A percentile compares a stretch with the other conserved stretches of the same genome.
Conservation (phyloP, 768 basidiomycete genomes). For the Russula virescens region DNA sequence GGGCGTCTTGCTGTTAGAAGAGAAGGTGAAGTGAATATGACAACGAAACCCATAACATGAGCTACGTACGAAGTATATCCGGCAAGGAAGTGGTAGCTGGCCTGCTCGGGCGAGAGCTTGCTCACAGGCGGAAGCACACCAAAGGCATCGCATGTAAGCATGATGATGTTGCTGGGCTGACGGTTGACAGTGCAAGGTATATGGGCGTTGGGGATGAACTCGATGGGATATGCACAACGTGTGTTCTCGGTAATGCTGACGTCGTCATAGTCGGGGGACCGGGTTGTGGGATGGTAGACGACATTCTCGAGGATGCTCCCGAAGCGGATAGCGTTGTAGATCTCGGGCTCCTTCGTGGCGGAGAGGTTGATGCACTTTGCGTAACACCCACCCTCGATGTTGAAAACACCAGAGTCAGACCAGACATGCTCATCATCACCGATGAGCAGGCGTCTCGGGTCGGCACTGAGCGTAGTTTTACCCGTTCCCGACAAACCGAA, state of each 20-base stretch:
- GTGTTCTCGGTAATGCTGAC: conserved; percentile 98
- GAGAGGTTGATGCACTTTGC: conserved; percentile 98
- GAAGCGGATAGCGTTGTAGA: conserved; percentile 90
- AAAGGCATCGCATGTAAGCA: conserved; percentile 97
- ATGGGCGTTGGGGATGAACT: conserved; percentile 91
- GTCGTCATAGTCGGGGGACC: conserved; percentile 92
- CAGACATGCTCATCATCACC: conserved; percentile 99
- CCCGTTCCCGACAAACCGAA: conserved; percentile 98
- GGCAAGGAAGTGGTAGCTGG: conserved; percentile 95
- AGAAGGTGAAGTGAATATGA: neutral
- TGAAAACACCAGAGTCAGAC: conserved; percentile 98
- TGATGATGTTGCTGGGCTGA: conserved; percentile 93
- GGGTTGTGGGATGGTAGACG: conserved; percentile 82
- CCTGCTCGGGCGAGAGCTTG: conserved; percentile 88
- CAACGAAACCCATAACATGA: neutral
- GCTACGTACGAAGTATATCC: conserved; percentile 83
- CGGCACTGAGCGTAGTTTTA: conserved; percentile 97
- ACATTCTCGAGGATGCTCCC: conserved; percentile 99
- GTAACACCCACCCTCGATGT: conserved; percentile 99
- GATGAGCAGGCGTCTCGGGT: conserved; percentile 88
- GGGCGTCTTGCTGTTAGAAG: conserved; percentile 79
- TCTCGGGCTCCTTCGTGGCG: conserved; percentile 96
- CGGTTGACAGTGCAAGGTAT: conserved; percentile 84
- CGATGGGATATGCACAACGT: conserved; percentile 98
- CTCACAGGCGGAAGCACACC: conserved; percentile 96